Evolutionary conservation across 495 filamentous ascomycete genomes (phyloP).

Genomic region (Podospora tetraspora): DNA sequence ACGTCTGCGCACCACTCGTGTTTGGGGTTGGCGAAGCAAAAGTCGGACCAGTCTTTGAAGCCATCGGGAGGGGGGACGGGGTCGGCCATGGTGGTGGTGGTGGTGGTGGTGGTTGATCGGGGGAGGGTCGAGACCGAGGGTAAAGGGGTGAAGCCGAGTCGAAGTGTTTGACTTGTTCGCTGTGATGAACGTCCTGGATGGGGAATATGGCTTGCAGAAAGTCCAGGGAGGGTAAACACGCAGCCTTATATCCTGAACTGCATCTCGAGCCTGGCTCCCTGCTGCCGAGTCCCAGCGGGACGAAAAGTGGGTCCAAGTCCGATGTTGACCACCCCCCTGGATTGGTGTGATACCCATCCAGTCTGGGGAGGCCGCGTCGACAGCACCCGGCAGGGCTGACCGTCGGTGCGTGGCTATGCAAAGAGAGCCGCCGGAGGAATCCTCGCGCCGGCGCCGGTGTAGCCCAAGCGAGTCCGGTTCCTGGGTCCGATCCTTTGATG

Average conservation of each 20-base stretch:
- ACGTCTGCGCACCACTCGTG: slow-evolving; percentile 17
- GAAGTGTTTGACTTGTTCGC: background rate
- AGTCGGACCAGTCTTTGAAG: background rate
- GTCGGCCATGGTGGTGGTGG: background rate
- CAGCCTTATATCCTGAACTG: background rate
- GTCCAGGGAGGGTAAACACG: background rate
- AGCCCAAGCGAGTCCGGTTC: background rate
- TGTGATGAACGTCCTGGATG: background rate
- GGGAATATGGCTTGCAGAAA: background rate
- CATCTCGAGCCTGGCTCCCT: background rate
- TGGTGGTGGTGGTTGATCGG: background rate
- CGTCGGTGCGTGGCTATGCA: background rate
- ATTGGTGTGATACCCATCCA: background rate
- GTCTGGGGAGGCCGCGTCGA: background rate
- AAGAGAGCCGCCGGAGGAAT: background rate
- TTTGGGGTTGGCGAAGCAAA: slow-evolving; percentile 16
- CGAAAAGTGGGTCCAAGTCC: background rate
- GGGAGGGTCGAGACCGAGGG: background rate
- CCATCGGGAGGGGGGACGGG: background rate
- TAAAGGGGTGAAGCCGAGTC: background rate
- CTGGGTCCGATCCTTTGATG: background rate
- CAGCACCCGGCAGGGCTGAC: background rate
- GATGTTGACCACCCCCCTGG: background rate
- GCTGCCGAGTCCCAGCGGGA: background rate
- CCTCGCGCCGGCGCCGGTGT: background rate